Evolutionary conservation across 1,139 yeast genomes (phyloP).

Genomic region (Groenewaldozyma sp.): DNA sequence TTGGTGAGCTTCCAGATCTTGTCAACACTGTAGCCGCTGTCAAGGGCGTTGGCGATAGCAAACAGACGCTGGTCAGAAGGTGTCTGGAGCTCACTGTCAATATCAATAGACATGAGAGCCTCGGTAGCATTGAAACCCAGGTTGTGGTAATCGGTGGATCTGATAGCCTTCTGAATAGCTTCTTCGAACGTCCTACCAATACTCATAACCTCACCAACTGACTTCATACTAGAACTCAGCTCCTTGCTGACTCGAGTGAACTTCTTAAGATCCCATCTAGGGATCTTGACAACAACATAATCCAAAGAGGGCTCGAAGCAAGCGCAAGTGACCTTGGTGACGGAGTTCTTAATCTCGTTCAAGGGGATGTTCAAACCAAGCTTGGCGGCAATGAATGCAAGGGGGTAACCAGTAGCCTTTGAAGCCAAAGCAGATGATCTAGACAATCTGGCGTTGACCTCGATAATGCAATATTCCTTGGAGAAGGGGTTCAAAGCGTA

Average conservation of each 20-base stretch:
- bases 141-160: constrained; percentile 93
- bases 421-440: constrained; percentile 98
- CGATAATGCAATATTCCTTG: constrained; percentile 93
- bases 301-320: constrained; percentile 97
- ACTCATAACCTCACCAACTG: constrained; percentile 98
- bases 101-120: constrained; percentile 79
- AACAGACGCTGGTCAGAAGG: constrained; percentile 96
- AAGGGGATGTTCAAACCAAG: constrained; percentile 89
- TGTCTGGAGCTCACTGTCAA: constrained; percentile 83
- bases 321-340: constrained; percentile 90
- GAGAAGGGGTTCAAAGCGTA: constrained; percentile 93
- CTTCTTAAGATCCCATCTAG: constrained; percentile 98
- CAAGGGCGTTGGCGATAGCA: constrained; percentile 89
- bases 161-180: constrained; percentile 94
- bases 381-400: constrained; percentile 97
- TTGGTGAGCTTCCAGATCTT: constrained; percentile 87
- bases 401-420: constrained; percentile 97
- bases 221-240: constrained; percentile 91
- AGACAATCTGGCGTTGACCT: constrained; percentile 95
- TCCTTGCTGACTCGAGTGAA: constrained; percentile 86
- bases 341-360: constrained; percentile 87
- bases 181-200: constrained; percentile 98
- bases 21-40: constrained; percentile 82
- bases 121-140: constrained; percentile 87
- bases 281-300: constrained; percentile 95